Evolutionary conservation across 805 yeast genomes (phyloP).

Genomic region (Kuraishia piskuri): DNA sequence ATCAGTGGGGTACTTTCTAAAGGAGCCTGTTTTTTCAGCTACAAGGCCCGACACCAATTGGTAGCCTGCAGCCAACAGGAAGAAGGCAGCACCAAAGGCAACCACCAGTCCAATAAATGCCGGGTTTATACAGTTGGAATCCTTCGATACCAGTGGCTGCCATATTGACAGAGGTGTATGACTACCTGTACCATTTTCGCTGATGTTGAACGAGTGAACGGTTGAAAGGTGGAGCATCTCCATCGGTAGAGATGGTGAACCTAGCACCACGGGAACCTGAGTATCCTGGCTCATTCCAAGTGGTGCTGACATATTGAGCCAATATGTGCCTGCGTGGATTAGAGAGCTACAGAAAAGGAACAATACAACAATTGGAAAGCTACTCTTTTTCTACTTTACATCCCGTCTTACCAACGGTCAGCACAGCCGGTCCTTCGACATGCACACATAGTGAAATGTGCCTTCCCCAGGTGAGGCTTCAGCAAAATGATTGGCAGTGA

Average conservation of each 20-base stretch:
- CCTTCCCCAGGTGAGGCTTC: neutral
- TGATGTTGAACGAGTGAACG: neutral
- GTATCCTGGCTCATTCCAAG: neutral
- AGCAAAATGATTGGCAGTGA: neutral
- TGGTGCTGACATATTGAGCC: neutral
- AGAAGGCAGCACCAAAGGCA: constrained; percentile 4
- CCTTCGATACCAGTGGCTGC: constrained; percentile 15
- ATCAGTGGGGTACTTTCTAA: neutral
- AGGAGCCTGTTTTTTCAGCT: constrained; percentile 1
- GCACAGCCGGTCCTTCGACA: neutral
- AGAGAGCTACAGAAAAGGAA: too few species aligned
- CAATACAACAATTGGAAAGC: neutral
- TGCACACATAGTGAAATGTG: neutral
- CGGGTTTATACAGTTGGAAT: constrained; percentile 19
- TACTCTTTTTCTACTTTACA: neutral
- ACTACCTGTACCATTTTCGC: too few species aligned
- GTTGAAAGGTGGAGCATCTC: neutral
- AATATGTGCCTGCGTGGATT: too few species aligned
- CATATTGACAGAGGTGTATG: constrained; percentile 8
- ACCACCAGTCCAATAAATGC: constrained; percentile 19
- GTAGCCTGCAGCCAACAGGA: constrained; percentile 11
- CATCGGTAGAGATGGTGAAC: neutral
- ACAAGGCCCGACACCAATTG: constrained; percentile 11
- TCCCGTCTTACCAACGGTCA: neutral
- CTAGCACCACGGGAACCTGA: neutral